Conservation (phyloP, 1,284 basidiomycete species). For the Apiotrichum porosum region DNA sequence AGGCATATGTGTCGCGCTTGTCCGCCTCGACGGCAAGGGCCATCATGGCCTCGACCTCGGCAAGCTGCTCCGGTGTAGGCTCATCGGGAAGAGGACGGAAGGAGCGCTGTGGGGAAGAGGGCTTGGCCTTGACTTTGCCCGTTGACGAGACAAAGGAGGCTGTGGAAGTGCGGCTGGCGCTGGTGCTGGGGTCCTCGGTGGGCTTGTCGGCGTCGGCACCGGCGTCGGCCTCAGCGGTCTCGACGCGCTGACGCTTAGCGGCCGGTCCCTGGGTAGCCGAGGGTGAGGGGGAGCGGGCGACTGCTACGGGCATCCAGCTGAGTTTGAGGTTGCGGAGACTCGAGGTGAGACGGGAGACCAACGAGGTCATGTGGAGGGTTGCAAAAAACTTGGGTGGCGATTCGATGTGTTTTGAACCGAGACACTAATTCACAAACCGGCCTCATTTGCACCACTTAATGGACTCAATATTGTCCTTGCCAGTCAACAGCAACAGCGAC, state of each 20-base stretch:
- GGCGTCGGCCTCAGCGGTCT: neutral
- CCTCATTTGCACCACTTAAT: too few relatives aligned
- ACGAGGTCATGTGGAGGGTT: neutral
- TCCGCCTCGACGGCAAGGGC: constrained; percentile 27
- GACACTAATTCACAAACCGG: too few relatives aligned
- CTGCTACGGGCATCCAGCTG: constrained; percentile 16
- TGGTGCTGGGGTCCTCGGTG: neutral
- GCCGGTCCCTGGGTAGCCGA: neutral
- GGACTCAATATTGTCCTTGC: too few relatives aligned
- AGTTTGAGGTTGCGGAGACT: neutral
- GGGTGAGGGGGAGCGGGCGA: constrained; percentile 12
- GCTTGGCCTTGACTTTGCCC: constrained; percentile 5
- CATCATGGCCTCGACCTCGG: constrained; percentile 29
- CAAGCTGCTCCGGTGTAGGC: constrained; percentile 4
- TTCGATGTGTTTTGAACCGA: neutral
- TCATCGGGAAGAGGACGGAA: neutral
- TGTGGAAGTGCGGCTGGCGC: neutral
- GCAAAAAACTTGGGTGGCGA: neutral
- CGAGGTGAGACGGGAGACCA: neutral
- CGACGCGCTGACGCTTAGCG: constrained; percentile 7
- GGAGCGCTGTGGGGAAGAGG: neutral
- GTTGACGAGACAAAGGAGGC: neutral
- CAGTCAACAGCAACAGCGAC: neutral
- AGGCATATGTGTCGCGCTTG: constrained; percentile 24
- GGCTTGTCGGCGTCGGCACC: neutral